Evolutionary conservation across 2,329 filamentous ascomycete genomes (phyloP), one percentile per base, ranked within the genome.

Genomic region (Chalaropsis thielavioides): DNA sequence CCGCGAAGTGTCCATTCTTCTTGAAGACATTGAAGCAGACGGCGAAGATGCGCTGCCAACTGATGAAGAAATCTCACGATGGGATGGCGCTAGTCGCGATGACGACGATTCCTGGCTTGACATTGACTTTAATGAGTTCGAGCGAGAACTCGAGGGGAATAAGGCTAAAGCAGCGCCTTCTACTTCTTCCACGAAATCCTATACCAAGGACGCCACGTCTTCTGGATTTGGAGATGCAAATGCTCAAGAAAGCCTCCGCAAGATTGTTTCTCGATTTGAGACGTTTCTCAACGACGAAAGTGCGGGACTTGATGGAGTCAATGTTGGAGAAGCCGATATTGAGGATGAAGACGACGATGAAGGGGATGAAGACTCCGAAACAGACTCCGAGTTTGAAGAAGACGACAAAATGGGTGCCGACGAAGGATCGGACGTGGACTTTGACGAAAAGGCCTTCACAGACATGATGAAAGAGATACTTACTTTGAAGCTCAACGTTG

Each of bases 261-360:
- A 92, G 71, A 96, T 97, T 73, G 94, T 99, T 0, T 87, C 89
- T 59, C 84, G 90, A n/a, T 97, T 99, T 71, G 91, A 96, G 71
- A 80, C 88, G 13, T 97, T 99, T 70, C 75, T 99, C 58, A 89
- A 95, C 65, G 90, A 97, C 70, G 88, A 95, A 11, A 82, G 81
- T 58, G 90, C 91, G 0, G 92, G 89, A 0, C 73, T 85, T 5
- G 91, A 95, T 59, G 92, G 91, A 0, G 89, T 86, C 0, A 85
- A 90, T 67, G 74, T 89, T 13, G 79, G 82, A 19, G 73, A 78
- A 10, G 76, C 79, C 1, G 76, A 80, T 5, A 77, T 80, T 4
- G 74, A 74, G 4, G 76, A 80, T 11, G 80, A 81, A 19, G 79
- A 80, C 2, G 78, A 80, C 1, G 24, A 43, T 15, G 46, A 56